Percentiles rank a stretch among this genome's conserved stretches.
Conservation (phyloP, 2,329 filamentous ascomycete genomes). For the Pseudogymnoascus sp. region DNA sequence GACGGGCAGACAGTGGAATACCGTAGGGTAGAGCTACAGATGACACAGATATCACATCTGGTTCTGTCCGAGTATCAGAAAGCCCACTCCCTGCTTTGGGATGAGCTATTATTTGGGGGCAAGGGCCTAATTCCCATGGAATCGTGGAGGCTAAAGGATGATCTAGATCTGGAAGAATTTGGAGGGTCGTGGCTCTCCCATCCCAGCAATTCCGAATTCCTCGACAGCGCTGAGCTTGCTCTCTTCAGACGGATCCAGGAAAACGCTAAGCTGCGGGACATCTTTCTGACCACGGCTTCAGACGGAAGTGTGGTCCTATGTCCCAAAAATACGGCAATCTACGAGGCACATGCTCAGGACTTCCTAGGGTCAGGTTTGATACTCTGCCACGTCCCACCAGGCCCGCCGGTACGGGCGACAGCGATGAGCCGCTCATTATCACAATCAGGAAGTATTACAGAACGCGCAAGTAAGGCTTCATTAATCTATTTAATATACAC, state of each 20-base stretch:
- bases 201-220: conserved; percentile 11
- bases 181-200: conserved; percentile 11
- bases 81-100: conserved; percentile 10
- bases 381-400: neutral
- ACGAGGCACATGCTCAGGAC: conserved; percentile 11
- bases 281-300: conserved; percentile 10
- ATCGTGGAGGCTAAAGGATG: conserved; percentile 12
- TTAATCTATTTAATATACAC: too few relatives aligned
- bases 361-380: conserved; percentile 8
- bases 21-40: conserved; percentile 10
- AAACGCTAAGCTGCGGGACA: conserved; percentile 8
- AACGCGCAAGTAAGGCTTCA: too few relatives aligned
- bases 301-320: conserved; percentile 6
- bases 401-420: too few relatives aligned
- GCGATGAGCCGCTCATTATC: too few relatives aligned
- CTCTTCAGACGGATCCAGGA: conserved; percentile 8
- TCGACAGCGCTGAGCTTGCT: conserved; percentile 8
- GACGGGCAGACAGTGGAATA: conserved; percentile 5
- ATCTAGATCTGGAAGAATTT: conserved; percentile 13
- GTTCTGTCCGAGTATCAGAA: conserved; percentile 12
- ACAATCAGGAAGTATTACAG: too few relatives aligned
- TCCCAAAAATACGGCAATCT: conserved; percentile 10
- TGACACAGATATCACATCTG: conserved; percentile 10
- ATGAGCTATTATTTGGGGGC: conserved; percentile 11
- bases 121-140: conserved; percentile 9